Conservation (phyloP, 2,329 filamentous ascomycete genomes). For the Cordyceps pruinosa region DNA sequence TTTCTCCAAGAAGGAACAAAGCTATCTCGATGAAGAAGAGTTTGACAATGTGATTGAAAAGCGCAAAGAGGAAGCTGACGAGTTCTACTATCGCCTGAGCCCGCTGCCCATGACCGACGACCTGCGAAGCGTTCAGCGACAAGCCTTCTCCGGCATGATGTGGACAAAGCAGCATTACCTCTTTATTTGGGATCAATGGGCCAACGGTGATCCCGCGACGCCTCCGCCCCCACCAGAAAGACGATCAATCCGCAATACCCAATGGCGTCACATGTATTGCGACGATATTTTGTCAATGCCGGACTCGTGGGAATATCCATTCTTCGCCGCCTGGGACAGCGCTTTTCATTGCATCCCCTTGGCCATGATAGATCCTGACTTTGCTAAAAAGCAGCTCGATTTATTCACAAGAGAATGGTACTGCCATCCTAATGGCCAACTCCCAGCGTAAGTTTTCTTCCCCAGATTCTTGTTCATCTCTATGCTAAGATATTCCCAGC, state of each 20-base stretch:
- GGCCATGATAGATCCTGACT: conserved; percentile 95
- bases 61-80: conserved; percentile 82
- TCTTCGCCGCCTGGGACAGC: conserved; percentile 95
- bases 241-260: conserved; percentile 74
- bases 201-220: conserved; percentile 83
- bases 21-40: conserved; percentile 82
- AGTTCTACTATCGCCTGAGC: conserved; percentile 91
- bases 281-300: conserved; percentile 97
- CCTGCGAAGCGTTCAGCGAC: conserved; percentile 87
- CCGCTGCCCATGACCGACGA: conserved; percentile 91
- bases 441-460: conserved; percentile 65
- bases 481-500: conserved; percentile 27
- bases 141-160: conserved; percentile 94
- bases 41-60: conserved; percentile 88
- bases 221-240: conserved; percentile 76
- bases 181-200: conserved; percentile 97
- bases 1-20: conserved; percentile 66
- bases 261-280: conserved; percentile 93
- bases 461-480: neutral
- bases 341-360: conserved; percentile 95
- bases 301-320: conserved; percentile 97
- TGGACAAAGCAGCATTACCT: conserved; percentile 98
- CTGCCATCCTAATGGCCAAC: conserved; percentile 93
- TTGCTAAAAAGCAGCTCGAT: conserved; percentile 96
- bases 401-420: conserved; percentile 97